These are phyloP conservation scores for Iberis amara DNA, from an alignment of 441 rosid species.

Conservation along the genomic window DNA sequence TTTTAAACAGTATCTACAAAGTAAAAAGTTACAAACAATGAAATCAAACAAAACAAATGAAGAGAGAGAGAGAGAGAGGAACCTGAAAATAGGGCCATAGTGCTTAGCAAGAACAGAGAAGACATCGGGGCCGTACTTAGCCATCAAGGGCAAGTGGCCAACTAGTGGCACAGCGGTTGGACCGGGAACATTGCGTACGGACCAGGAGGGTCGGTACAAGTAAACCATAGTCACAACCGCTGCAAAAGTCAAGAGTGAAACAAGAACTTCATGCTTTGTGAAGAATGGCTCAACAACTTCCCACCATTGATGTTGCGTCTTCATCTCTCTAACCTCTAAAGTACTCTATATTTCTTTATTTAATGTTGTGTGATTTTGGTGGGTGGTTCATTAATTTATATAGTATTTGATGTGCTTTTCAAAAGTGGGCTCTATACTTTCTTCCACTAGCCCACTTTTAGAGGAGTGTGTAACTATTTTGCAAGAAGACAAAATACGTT, in stretches of 20 bases:
- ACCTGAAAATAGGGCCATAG: constrained; percentile 92
- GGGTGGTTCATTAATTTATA: constrained; percentile 26
- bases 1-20: too few relatives aligned
- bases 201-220: constrained; percentile 72
- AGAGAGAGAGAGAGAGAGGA: constrained; percentile 17
- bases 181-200: constrained; percentile 78
- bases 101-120: constrained; percentile 74
- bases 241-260: constrained; percentile 21
- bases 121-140: constrained; percentile 80
- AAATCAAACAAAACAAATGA: neutral
- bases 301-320: constrained; percentile 24
- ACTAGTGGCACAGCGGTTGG: constrained; percentile 61
- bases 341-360: neutral
- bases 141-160: constrained; percentile 86
- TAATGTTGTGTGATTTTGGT: constrained; percentile 18
- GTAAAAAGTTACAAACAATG: too few relatives aligned
- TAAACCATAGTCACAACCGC: constrained; percentile 40
- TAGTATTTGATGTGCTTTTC: constrained; percentile 27
- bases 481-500: constrained; percentile 19
- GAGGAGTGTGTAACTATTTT: constrained; percentile 10
- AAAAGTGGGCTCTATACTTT: constrained; percentile 22
- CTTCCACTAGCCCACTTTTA: constrained; percentile 27
- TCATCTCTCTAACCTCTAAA: constrained; percentile 23
- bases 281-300: constrained; percentile 21
- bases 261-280: constrained; percentile 10